Evolutionary conservation across 805 yeast genomes (phyloP), one percentile per base, ranked within the genome.

Genomic region (Saccharomycopsis schoenii): DNA sequence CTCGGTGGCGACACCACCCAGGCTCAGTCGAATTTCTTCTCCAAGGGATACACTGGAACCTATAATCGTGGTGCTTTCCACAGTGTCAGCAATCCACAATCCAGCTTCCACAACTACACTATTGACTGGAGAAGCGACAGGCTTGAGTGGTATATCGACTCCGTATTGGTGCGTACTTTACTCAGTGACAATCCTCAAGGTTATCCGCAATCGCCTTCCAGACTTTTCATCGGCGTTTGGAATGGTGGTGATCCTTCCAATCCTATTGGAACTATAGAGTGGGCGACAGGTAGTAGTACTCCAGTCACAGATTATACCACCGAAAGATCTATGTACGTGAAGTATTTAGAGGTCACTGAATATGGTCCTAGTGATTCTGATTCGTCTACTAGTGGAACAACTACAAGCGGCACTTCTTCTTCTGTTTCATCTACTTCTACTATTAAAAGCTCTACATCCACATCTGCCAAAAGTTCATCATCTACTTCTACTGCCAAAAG

Each of bases 161-260:
- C 93, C 36, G 69, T 65, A 8, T 76, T 78, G 0, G 83, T 89
- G 10, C 83, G 97, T 76, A 80, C 88, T 1, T 74, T 92, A 59
- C 52, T 68, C 11, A 77, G 82, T 61, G 73, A 75, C 60, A 75
- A 84, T 24, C 69, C 81, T 17, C 79, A 83, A 68, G 96, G 96
- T 4, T 92, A 81, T 72, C 97, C 97, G 52, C 96, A 91, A 74
- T 76, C 90, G n/a, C 97, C 97, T 39, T 83, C 85, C 83, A 72
- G 69, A 63, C 21, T 65, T 4, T 65, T 57, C 21, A 39, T 60
- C 39, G 93, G 94, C 65, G 73, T 83, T 39, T 87, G 94, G 93
- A 91, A 91, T 3, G 93, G 92, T 67, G 94, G 94, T 70, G 91
- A 86, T 71, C 75, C 87, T 36, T 66, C 75, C 29, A 86, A 86